phyloP scores from a whole-genome alignment of 176 grass and related monocot genomes.

The Eremochloa ophiuroides region DNA sequence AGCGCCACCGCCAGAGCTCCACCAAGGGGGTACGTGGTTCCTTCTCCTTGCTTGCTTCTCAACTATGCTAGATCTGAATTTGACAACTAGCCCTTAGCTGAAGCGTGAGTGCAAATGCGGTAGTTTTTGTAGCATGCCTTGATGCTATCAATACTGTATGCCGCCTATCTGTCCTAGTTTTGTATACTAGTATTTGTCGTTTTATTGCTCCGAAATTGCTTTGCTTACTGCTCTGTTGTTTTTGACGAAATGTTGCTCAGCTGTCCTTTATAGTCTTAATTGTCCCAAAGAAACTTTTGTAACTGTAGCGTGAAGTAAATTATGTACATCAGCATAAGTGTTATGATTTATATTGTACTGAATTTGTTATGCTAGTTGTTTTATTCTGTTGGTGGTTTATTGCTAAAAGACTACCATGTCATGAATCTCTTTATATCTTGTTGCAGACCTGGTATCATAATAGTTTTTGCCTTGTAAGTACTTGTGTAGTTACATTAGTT shows the following conservation, averaged over 20 bases:
- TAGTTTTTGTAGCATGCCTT: not conserved
- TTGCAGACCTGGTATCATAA: not conserved
- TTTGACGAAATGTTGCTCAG: not conserved
- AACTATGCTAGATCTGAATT: not conserved
- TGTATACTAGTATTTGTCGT: not conserved
- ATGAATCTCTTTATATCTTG: not conserved
- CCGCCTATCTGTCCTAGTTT: not conserved
- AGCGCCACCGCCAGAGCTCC: conserved; percentile 68
- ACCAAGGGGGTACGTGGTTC: conserved; percentile 70
- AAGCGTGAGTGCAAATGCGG: not conserved
- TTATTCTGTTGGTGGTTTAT: not conserved
- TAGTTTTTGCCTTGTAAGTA: not conserved
- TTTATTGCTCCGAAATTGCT: not conserved
- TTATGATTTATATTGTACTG: not conserved
- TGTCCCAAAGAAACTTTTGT: not conserved
- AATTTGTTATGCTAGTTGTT: not conserved
- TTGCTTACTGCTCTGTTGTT: not conserved
- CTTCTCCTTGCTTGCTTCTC: not conserved
- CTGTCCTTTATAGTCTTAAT: not conserved
- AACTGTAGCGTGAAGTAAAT: not conserved
- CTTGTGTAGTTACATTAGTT: not conserved
- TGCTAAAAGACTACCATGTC: not conserved
- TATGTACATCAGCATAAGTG: not conserved
- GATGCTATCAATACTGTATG: not conserved
- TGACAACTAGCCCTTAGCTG: not conserved